Evolutionary conservation across 768 basidiomycete species (phyloP), one percentile per base, ranked within the genome.

Genomic region (Galerina sulciceps): DNA sequence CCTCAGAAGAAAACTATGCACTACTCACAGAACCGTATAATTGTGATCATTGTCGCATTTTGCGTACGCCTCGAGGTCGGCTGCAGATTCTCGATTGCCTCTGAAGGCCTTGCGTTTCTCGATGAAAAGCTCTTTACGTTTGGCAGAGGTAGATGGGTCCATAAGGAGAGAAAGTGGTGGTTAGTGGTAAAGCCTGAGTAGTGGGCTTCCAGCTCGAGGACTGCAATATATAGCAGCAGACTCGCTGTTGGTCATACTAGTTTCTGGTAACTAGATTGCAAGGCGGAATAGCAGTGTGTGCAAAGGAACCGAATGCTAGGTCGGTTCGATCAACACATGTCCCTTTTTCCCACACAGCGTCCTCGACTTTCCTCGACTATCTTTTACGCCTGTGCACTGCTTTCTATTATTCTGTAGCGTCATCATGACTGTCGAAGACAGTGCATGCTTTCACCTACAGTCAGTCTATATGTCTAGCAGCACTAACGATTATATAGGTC

Each of bases 11-110:
- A 44, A 17, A 22, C 35, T 9, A 20, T 11, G 14, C 13, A 14
- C 23, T 20, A 50, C 58, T 49, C n/a, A 59, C 58, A 59, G 26
- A 26, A 54, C 58, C 14, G 58, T 54, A 18, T 54, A 59, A 18
- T 49, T 26, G 45, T 59, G 58, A 4, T n/a, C 31, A 15, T 59
- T 44, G 23, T 59, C 53, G 10, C 43, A 10, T 15, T 46, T 22
- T n/a, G 37, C 45, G 34, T 59, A 59, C 9, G 58, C 58, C 20
- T 41, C 38, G 11, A 59, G 45, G 46, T 59, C 58, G 34, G 23
- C 38, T 6, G 36, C 20, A 15, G 52, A 38, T 17, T 42, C 22
- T 17, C 52, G 53, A 23, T 59, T 49, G 9, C 36, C 38, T 37
- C 43, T 49, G 47, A 59, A 59, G 10, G 22, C 53, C 10, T 31